These are phyloP conservation scores for Botrytis hyacinthi DNA, from an alignment of 2,329 filamentous ascomycete genomes.

Conservation along the genomic window DNA sequence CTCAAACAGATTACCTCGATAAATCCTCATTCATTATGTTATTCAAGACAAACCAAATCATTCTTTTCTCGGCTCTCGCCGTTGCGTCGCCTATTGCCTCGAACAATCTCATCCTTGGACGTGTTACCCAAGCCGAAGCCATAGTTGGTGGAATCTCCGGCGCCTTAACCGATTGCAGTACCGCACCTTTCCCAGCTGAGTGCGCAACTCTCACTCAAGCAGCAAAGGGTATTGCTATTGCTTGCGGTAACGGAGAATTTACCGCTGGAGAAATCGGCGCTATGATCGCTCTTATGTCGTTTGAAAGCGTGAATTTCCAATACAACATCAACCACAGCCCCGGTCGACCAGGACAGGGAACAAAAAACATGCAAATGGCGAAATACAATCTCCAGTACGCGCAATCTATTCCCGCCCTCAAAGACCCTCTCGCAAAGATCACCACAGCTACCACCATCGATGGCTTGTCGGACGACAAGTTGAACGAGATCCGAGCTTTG, in stretches of 20 bases:
- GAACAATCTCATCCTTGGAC: not conserved
- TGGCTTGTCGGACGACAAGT: conserved; percentile 28
- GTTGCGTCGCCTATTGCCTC: not conserved
- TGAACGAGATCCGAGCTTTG: conserved; percentile 47
- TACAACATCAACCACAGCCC: conserved; percentile 59
- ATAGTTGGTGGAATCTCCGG: conserved; percentile 44
- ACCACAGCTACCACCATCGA: conserved; percentile 34
- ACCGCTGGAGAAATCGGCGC: conserved; percentile 53
- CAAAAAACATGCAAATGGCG: conserved; percentile 62
- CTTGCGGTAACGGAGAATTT: not conserved
- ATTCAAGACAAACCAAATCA: not conserved
- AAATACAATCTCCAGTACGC: conserved; percentile 57
- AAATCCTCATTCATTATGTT: not conserved
- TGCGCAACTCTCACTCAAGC: conserved; percentile 50
- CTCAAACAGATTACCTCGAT: not conserved
- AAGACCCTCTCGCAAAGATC: conserved; percentile 37
- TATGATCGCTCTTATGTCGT: conserved; percentile 58
- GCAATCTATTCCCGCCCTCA: conserved; percentile 45
- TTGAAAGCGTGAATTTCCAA: conserved; percentile 60
- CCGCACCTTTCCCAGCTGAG: conserved; percentile 46
- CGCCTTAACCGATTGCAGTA: conserved; percentile 46
- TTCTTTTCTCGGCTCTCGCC: not conserved
- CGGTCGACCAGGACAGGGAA: conserved; percentile 57
- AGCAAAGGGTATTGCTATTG: not conserved
- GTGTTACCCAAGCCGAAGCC: not conserved